Base-by-base conservation (phyloP, 1,284 basidiomycete species). In the Megacollybia platyphylla region DNA sequence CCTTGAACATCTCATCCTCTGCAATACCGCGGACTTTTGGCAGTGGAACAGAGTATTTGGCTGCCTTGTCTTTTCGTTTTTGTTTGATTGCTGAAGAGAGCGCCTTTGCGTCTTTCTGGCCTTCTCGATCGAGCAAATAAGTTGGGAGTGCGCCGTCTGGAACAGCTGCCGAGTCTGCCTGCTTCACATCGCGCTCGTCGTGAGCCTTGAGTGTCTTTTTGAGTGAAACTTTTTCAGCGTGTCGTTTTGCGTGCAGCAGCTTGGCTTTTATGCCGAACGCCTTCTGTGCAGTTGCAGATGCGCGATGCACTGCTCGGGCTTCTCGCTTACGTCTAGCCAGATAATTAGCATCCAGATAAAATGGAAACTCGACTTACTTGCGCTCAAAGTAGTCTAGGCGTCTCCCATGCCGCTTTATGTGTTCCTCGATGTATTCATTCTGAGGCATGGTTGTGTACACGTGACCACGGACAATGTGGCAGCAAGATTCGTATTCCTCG, bases 1-100 rank as follows among this genome's bases (percentile, higher is more conserved):
- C 96, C 72, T 96, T 97, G 76, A 99, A 99, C 79, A 94, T 96
- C 71, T 99, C 96, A 57, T 98, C 96, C 62, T 99, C 96, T 13
- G 94, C 93, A 53, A 99, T 97, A 37, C 96, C 96, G 44, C 94
- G 72, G 42, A 99, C 96, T 63, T 94, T 96, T 40, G 96, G 94
- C 49, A 98, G 59, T 2, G 94, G 96, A 2, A 99, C 96, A 20
- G 91, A 81, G 66, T 91, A 99, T 63, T 96, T 94, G 20, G 94
- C 96, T 1, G 94, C 96, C 68, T 97, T 96, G 69, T 99, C 96
- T 64, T 98, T 99, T 57, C 96, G 79, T 61, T 93, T 89, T 66
- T 99, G 92, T 68, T 99, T 99, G 71, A 99, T 86, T 9, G 96
- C 96, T 32, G 83, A 84, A n/a, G 88, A 93, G 36, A 99, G 72